Percentiles rank a stretch among this genome's conserved stretches.
Conservation (phyloP, 2,329 filamentous ascomycete genomes). For the Epichloe brachyelytri region DNA sequence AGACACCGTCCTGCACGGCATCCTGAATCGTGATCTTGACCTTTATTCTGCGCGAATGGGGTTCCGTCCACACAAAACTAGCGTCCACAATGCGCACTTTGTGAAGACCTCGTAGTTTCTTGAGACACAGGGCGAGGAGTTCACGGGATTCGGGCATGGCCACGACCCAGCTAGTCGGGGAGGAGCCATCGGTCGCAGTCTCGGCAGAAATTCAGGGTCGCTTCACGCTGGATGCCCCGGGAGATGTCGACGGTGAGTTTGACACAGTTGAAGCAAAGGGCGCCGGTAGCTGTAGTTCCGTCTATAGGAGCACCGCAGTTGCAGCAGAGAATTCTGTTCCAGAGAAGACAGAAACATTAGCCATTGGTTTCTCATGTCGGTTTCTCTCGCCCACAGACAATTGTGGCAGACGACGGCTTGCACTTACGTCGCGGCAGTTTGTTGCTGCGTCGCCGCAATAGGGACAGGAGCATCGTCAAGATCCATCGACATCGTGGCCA, state of each 20-base stretch:
- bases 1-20: slow-evolving; percentile 45
- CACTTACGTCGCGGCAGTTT: slow-evolving; percentile 28
- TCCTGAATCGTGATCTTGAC: slow-evolving; percentile 91
- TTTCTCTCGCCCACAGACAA: not conserved
- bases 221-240: slow-evolving; percentile 80
- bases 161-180: slow-evolving; percentile 79
- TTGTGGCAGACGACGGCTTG: not conserved
- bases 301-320: slow-evolving; percentile 96
- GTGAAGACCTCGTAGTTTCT: slow-evolving; percentile 72
- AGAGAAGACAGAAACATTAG: not conserved
- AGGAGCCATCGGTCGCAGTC: slow-evolving; percentile 92
- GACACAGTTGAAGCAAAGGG: slow-evolving; percentile 91
- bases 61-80: slow-evolving; percentile 95
- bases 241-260: slow-evolving; percentile 92
- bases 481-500: slow-evolving; percentile 29
- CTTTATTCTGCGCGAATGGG: slow-evolving; percentile 82
- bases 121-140: slow-evolving; percentile 79
- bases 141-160: slow-evolving; percentile 82
- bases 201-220: slow-evolving; percentile 77
- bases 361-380: not conserved
- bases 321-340: slow-evolving; percentile 67
- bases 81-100: slow-evolving; percentile 94
- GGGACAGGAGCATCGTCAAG: slow-evolving; percentile 29
- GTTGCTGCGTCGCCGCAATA: slow-evolving; percentile 19
- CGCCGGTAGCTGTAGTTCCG: slow-evolving; percentile 72